phyloP scores from a whole-genome alignment of 2,329 filamentous ascomycete species.

The Coleophoma eucalyptorum region DNA sequence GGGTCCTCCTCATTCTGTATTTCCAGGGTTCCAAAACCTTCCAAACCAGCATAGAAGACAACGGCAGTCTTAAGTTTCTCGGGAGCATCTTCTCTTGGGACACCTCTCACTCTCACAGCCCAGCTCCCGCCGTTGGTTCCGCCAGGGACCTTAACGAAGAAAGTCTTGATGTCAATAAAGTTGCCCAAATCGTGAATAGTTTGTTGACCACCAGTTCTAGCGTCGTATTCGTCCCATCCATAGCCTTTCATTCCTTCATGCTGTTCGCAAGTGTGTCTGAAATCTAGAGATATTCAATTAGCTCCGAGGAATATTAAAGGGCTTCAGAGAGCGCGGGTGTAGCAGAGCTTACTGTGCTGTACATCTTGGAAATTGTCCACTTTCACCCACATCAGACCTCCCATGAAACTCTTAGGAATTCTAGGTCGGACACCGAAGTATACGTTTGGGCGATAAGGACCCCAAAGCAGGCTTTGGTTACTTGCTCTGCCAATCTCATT shows the following conservation, averaged over 20 bases:
- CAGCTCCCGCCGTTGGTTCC: conserved; percentile 85
- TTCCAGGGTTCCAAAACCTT: conserved; percentile 67
- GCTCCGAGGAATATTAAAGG: conserved; percentile 14
- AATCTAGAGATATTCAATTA: conserved; percentile 47
- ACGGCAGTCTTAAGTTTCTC: conserved; percentile 69
- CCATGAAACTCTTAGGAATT: conserved; percentile 74
- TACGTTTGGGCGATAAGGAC: conserved; percentile 87
- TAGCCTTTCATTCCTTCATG: conserved; percentile 92
- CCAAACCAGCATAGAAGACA: conserved; percentile 78
- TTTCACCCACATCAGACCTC: conserved; percentile 84
- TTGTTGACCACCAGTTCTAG: conserved; percentile 80
- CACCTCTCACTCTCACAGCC: conserved; percentile 84
- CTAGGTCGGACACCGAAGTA: conserved; percentile 90
- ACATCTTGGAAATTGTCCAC: conserved; percentile 75
- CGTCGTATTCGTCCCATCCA: conserved; percentile 97
- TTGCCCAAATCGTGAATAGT: conserved; percentile 89
- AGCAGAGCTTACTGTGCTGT: conserved; percentile 62
- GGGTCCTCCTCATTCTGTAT: conserved; percentile 51
- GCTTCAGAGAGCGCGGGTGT: no score
- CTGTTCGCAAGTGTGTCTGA: conserved; percentile 95
- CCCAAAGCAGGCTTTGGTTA: conserved; percentile 92
- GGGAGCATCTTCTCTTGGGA: conserved; percentile 65
- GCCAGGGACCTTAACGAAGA: conserved; percentile 89
- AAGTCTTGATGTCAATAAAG: conserved; percentile 83
- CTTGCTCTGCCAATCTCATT: conserved; percentile 37